phyloP scores from a whole-genome alignment of 257 asterid genomes.

The Plectranthus barbatus region DNA sequence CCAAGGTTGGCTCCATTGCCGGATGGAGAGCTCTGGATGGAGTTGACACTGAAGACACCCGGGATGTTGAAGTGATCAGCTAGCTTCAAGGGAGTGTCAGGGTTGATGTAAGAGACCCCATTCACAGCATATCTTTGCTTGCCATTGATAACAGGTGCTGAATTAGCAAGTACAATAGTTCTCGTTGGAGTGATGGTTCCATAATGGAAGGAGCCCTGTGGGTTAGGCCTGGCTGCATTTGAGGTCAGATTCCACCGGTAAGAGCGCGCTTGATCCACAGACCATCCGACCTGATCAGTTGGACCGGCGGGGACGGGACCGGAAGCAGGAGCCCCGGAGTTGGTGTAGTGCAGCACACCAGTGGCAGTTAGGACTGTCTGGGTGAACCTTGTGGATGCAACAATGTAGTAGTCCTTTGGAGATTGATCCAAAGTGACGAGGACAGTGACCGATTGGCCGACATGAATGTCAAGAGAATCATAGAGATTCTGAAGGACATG shows the following conservation, averaged over 20 bases:
- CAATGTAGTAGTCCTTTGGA: constrained; percentile 71
- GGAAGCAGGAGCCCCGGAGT: constrained; percentile 49
- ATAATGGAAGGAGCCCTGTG: constrained; percentile 92
- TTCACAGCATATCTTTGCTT: constrained; percentile 83
- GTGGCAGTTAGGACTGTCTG: constrained; percentile 33
- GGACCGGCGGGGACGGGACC: constrained; percentile 74
- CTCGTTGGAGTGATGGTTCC: constrained; percentile 56
- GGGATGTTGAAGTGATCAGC: constrained; percentile 88
- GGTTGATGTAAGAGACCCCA: constrained; percentile 54
- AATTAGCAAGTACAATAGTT: constrained; percentile 64
- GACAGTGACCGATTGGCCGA: constrained; percentile 71
- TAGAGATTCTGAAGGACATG: constrained; percentile 72
- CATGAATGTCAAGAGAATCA: constrained; percentile 71
- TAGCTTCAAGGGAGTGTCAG: constrained; percentile 87
- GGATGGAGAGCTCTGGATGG: constrained; percentile 54
- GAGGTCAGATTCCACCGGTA: constrained; percentile 90
- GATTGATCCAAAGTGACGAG: constrained; percentile 76
- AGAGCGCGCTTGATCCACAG: constrained; percentile 82
- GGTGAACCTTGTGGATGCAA: constrained; percentile 77
- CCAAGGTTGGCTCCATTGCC: constrained; percentile 37
- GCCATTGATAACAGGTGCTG: constrained; percentile 65
- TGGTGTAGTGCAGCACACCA: constrained; percentile 61
- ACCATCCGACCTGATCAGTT: constrained; percentile 41
- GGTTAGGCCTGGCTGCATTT: constrained; percentile 98
- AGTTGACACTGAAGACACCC: constrained; percentile 61